phyloP scores from a whole-genome alignment of 2,329 filamentous ascomycete genomes.

The Talaromyces sp. region DNA sequence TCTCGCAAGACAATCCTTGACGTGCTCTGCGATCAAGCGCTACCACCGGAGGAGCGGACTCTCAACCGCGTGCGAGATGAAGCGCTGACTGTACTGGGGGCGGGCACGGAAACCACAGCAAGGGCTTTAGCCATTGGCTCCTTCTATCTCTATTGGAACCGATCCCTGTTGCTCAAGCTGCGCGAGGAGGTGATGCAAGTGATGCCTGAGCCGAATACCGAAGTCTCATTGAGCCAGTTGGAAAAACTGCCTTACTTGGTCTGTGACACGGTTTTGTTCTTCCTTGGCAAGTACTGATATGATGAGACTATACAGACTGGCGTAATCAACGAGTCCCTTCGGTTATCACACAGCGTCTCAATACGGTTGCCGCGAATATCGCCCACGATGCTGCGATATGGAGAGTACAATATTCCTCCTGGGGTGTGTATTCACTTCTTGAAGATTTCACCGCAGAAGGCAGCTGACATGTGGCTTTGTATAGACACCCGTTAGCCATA shows the following conservation, averaged over 20 bases:
- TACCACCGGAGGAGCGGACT: no score
- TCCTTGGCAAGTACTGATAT: neutral
- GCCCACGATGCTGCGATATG: constrained; percentile 2
- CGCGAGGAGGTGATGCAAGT: constrained; percentile 31
- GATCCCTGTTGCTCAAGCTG: constrained; percentile 13
- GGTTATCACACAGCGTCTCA: neutral
- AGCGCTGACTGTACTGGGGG: constrained; percentile 14
- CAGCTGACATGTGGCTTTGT: neutral
- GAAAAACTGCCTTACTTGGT: constrained; percentile 24
- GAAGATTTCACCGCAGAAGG: neutral
- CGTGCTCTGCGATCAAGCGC: neutral
- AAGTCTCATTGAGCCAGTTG: constrained; percentile 14
- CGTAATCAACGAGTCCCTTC: constrained; percentile 19
- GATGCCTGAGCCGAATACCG: constrained; percentile 17
- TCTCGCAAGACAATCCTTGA: neutral
- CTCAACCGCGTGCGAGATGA: no score
- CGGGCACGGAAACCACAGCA: neutral
- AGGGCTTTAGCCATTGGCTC: neutral
- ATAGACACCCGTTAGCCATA: constrained; percentile 11
- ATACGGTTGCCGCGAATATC: constrained; percentile 6
- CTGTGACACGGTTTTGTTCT: no score
- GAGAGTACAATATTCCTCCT: constrained; percentile 4
- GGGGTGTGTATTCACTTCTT: neutral
- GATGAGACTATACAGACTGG: constrained; percentile 4
- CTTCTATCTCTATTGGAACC: neutral